Evolutionary conservation across 805 yeast species (phyloP).

Genomic region (Clavispora fructus): DNA sequence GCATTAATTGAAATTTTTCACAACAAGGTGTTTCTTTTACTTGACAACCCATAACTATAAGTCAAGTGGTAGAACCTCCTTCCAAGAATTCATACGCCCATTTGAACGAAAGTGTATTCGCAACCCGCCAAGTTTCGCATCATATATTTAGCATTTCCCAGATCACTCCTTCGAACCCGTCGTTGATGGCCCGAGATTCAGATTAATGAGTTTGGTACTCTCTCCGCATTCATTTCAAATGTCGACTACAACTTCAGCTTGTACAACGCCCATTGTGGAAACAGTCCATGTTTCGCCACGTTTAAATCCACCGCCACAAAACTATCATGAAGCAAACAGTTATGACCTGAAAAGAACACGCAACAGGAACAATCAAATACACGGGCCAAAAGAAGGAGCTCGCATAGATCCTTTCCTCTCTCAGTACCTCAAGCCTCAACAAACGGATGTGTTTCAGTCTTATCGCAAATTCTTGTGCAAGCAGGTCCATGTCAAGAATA

Average conservation of each 20-base stretch:
- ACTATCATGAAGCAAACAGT: background rate
- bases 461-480: slow-evolving; percentile 9
- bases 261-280: slow-evolving; percentile 1
- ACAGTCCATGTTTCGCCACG: slow-evolving; percentile 2
- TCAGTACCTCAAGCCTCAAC: slow-evolving; percentile 12
- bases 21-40: background rate
- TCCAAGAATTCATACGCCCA: background rate
- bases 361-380: background rate
- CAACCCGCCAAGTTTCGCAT: background rate
- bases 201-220: slow-evolving; percentile 8
- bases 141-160: background rate
- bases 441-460: slow-evolving; percentile 8
- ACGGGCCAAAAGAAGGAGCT: background rate
- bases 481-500: slow-evolving; percentile 7
- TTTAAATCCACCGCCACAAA: slow-evolving; percentile 1
- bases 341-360: background rate
- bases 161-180: background rate
- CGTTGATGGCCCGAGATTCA: background rate
- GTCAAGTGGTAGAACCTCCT: background rate
- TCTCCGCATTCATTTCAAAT: slow-evolving; percentile 8
- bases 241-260: slow-evolving; percentile 7
- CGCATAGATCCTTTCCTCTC: slow-evolving; percentile 14
- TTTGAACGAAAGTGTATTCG: no score
- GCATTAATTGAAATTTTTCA: background rate
- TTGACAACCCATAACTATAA: background rate